Percentiles rank a stretch among this genome's conserved stretches.
Conservation (phyloP, 2,329 filamentous ascomycete species). For the Ceratocystis colombiana region DNA sequence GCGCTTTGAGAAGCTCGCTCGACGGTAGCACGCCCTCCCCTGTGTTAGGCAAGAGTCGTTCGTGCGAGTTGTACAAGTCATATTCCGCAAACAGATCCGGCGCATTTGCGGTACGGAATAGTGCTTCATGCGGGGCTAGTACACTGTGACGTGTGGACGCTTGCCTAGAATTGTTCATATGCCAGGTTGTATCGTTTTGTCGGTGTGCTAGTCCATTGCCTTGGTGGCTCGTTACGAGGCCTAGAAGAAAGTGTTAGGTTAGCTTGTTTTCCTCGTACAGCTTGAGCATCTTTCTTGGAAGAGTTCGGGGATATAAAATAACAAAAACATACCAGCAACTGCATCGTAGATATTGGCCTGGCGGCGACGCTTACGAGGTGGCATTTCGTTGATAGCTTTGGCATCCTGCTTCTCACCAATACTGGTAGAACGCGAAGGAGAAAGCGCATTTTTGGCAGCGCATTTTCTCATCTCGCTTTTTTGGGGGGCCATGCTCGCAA, state of each 20-base stretch:
- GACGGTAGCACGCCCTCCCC: constrained; percentile 48
- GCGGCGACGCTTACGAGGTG: constrained; percentile 27
- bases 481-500: background rate
- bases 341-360: constrained; percentile 59
- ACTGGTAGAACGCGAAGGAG: background rate
- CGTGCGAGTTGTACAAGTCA: constrained; percentile 60
- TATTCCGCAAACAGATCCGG: constrained; percentile 59
- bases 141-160: constrained; percentile 5
- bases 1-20: constrained; percentile 56
- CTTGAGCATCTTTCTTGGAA: background rate
- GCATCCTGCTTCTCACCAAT: background rate
- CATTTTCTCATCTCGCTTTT: no score
- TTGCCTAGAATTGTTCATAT: background rate
- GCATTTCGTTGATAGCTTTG: background rate
- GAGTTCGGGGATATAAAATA: background rate
- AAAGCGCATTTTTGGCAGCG: background rate
- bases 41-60: constrained; percentile 42
- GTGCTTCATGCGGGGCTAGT: constrained; percentile 59
- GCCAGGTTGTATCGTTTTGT: constrained; percentile 10
- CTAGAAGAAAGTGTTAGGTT: constrained; percentile 16
- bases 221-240: constrained; percentile 18
- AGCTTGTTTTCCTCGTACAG: background rate
- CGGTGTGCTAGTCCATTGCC: constrained; percentile 11
- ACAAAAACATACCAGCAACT: constrained; percentile 47
- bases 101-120: constrained; percentile 56